A percentile compares a stretch with the other conserved stretches of the same genome.
Evolutionary conservation across 495 filamentous ascomycete species (phyloP).

Genomic region (Annulohypoxylon moriforme): DNA sequence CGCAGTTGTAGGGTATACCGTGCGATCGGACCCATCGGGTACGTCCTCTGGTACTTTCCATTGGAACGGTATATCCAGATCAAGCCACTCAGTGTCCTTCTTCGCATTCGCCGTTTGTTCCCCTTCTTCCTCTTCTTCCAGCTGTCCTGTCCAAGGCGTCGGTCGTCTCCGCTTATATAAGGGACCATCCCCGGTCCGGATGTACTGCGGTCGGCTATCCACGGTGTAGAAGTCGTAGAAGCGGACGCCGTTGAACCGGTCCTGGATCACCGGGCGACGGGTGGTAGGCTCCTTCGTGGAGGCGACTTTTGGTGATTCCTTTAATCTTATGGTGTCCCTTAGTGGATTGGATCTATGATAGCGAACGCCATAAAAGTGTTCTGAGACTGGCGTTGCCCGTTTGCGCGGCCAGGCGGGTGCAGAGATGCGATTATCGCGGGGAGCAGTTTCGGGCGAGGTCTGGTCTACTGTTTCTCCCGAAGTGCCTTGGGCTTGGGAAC

Average conservation of each 20-base stretch:
- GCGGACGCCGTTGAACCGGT: not conserved
- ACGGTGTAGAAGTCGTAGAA: not conserved
- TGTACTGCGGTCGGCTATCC: not conserved
- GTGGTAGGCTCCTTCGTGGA: not conserved
- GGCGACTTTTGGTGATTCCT: too few species aligned
- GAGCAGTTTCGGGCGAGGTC: not conserved
- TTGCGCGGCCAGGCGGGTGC: not conserved
- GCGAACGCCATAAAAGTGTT: not conserved
- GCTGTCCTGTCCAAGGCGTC: not conserved
- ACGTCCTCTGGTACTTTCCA: not conserved
- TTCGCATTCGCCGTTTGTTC: not conserved
- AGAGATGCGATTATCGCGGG: too few species aligned
- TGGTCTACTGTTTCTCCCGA: not conserved
- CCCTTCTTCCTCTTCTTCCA: not conserved
- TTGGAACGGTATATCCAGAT: not conserved
- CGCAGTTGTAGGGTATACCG: not conserved
- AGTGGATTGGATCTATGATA: not conserved
- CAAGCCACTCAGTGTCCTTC: not conserved
- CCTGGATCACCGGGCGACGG: not conserved
- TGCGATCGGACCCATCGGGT: not conserved
- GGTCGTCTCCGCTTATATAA: not conserved
- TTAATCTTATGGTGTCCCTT: not conserved
- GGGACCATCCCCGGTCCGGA: not conserved
- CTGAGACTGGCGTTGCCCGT: not conserved
- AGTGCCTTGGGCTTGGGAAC: not conserved